phyloP scores from a whole-genome alignment of 192 early-diverging fungal genomes.

The Coemansia asiatica region DNA sequence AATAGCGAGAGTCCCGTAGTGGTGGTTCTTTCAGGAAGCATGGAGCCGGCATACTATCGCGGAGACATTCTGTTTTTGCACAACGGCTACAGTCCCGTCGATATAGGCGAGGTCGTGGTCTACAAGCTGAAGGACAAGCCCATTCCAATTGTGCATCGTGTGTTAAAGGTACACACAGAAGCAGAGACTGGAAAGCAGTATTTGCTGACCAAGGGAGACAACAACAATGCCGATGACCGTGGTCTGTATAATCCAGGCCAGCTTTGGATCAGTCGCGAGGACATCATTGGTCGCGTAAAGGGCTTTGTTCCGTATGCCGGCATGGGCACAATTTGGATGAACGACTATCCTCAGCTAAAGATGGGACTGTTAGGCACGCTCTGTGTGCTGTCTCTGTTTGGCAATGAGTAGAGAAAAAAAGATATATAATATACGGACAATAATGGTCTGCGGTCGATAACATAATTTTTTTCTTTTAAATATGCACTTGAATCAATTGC shows the following conservation, averaged over 20 bases:
- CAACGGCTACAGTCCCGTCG: constrained; percentile 67
- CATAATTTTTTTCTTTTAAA: neutral
- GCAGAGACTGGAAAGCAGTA: constrained; percentile 74
- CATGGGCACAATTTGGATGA: constrained; percentile 95
- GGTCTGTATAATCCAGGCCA: constrained; percentile 81
- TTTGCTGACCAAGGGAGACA: constrained; percentile 96
- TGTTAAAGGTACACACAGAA: constrained; percentile 88
- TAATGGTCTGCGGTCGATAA: neutral
- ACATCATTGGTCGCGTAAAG: constrained; percentile 88
- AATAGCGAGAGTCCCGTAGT: constrained; percentile 97
- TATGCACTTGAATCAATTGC: no score
- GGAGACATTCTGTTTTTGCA: constrained; percentile 91
- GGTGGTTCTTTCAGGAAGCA: constrained; percentile 93
- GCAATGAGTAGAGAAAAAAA: constrained; percentile 70
- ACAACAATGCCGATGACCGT: constrained; percentile 89
- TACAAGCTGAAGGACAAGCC: constrained; percentile 86
- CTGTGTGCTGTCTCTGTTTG: constrained; percentile 68
- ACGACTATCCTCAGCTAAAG: constrained; percentile 95
- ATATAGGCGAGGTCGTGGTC: constrained; percentile 92
- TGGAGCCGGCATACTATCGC: constrained; percentile 95
- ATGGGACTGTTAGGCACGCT: constrained; percentile 74
- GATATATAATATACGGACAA: no score
- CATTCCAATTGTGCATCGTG: constrained; percentile 96
- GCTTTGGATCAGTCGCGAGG: constrained; percentile 88
- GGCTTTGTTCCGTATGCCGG: constrained; percentile 91